phyloP scores from a whole-genome alignment of 495 filamentous ascomycete genomes.

The Schizothecium vesticola region DNA sequence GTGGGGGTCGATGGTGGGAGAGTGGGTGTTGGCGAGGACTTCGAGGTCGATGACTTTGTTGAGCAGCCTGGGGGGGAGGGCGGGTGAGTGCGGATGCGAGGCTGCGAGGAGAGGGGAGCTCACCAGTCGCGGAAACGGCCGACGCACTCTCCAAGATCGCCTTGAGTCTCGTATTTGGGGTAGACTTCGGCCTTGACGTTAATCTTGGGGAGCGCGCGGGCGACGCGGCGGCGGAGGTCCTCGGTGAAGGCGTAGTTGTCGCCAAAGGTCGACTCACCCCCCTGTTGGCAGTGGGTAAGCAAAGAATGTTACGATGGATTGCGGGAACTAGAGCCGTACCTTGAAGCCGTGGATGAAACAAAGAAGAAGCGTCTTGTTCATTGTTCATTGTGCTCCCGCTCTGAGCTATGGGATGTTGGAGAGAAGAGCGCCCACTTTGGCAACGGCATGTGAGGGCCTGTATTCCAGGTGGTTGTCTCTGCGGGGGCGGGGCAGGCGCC shows the following conservation, averaged over 20 bases:
- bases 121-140: conserved; percentile 81
- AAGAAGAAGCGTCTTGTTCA: conserved; percentile 85
- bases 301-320: not conserved
- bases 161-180: conserved; percentile 87
- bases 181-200: conserved; percentile 68
- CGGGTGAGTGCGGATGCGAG: not conserved
- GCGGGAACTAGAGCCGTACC: conserved; percentile 42
- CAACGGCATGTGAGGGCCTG: not conserved
- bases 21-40: conserved; percentile 72
- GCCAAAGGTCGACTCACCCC: conserved; percentile 82
- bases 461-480: not conserved
- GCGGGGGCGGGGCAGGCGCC: conserved; percentile 1
- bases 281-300: conserved; percentile 45
- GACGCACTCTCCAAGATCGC: conserved; percentile 78
- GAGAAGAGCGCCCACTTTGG: not conserved
- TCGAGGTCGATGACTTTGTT: conserved; percentile 93
- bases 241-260: conserved; percentile 58
- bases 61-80: conserved; percentile 57
- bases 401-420: not conserved
- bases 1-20: conserved; percentile 82
- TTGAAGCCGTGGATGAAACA: conserved; percentile 98
- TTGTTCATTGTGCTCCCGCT: conserved; percentile 41
- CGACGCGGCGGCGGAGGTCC: conserved; percentile 65
- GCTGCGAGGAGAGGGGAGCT: not conserved
- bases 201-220: conserved; percentile 67